A percentile compares a stretch with the other conserved stretches of the same genome.
phyloP scores from a whole-genome alignment of 148 eudicot species.

The Camellia granthamiana region DNA sequence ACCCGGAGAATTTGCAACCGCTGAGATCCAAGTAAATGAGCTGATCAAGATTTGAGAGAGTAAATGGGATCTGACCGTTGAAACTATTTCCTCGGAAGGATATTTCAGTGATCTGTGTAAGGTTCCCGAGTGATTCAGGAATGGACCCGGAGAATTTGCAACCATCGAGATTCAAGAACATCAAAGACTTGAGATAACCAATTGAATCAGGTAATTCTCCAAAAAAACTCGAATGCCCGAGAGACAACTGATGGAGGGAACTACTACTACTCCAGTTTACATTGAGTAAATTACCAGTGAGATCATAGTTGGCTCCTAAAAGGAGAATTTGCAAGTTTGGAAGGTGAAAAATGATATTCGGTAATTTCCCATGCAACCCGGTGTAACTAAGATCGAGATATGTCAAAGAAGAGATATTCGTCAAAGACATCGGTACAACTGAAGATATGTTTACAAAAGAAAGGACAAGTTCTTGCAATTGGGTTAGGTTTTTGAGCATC shows the following conservation, averaged over 20 bases:
- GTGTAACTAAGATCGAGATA: not conserved
- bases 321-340: not conserved
- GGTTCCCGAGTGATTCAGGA: conserved; percentile 14
- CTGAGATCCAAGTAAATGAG: not conserved
- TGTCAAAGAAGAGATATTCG: conserved; percentile 14
- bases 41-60: not conserved
- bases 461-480: not conserved
- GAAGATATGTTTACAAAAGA: not conserved
- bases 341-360: conserved; percentile 3
- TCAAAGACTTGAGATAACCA: not conserved
- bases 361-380: conserved; percentile 2
- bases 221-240: not conserved
- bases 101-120: not conserved
- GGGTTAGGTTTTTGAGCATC: conserved; percentile 11
- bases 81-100: not conserved
- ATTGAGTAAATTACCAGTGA: conserved; percentile 13
- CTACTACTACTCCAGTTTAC: not conserved
- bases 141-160: conserved; percentile 12
- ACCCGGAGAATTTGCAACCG: too few species aligned
- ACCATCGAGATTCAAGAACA: not conserved
- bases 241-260: not conserved
- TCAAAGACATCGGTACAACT: not conserved
- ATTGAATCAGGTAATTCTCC: conserved; percentile 11
- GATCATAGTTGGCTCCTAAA: not conserved
- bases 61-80: not conserved